phyloP scores from a whole-genome alignment of 495 filamentous ascomycete species.

The Apodospora peruviana region DNA sequence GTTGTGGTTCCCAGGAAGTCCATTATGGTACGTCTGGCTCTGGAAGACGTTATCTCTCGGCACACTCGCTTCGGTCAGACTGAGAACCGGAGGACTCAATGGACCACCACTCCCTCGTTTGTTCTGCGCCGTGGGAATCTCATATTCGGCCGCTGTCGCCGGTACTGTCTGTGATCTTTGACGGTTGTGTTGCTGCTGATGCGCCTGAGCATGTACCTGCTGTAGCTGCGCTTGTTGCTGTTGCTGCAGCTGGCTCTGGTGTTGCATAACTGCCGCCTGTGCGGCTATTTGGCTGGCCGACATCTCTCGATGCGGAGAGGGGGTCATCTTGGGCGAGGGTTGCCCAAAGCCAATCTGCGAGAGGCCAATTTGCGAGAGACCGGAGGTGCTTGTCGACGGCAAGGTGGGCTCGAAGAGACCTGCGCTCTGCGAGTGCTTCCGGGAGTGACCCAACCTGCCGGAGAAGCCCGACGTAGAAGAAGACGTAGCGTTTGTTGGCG shows the following conservation, averaged over 20 bases:
- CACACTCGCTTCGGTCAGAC: slow-evolving; percentile 48
- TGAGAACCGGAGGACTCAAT: slow-evolving; percentile 52
- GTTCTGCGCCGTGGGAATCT: slow-evolving; percentile 23
- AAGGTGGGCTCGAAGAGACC: slow-evolving; percentile 87
- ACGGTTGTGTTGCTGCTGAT: slow-evolving; percentile 44
- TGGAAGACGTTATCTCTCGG: slow-evolving; percentile 50
- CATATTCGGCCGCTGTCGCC: slow-evolving; percentile 32
- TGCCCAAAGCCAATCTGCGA: slow-evolving; percentile 39
- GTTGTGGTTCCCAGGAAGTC: slow-evolving; percentile 57
- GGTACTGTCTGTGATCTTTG: slow-evolving; percentile 70
- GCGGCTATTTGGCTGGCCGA: slow-evolving; percentile 84
- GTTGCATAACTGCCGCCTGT: slow-evolving; percentile 69
- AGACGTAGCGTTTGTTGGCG: slow-evolving; percentile 26
- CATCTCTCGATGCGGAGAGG: slow-evolving; percentile 43
- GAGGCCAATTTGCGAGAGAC: slow-evolving; percentile 47
- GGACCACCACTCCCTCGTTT: slow-evolving; percentile 42
- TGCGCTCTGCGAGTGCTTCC: slow-evolving; percentile 65
- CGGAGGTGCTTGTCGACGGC: slow-evolving; percentile 58
- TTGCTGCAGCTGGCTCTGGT: slow-evolving; percentile 53
- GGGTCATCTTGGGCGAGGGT: slow-evolving; percentile 24
- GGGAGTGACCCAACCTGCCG: slow-evolving; percentile 32
- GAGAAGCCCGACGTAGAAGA: slow-evolving; percentile 23
- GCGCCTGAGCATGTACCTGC: slow-evolving; percentile 27
- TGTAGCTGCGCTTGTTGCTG: slow-evolving; percentile 29
- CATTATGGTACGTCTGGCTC: slow-evolving; percentile 58